A percentile compares a stretch with the other conserved stretches of the same genome.
These are phyloP conservation scores for Sphaerulina vaccinii DNA, from an alignment of 2,329 filamentous ascomycete genomes.

Conservation along the genomic window DNA sequence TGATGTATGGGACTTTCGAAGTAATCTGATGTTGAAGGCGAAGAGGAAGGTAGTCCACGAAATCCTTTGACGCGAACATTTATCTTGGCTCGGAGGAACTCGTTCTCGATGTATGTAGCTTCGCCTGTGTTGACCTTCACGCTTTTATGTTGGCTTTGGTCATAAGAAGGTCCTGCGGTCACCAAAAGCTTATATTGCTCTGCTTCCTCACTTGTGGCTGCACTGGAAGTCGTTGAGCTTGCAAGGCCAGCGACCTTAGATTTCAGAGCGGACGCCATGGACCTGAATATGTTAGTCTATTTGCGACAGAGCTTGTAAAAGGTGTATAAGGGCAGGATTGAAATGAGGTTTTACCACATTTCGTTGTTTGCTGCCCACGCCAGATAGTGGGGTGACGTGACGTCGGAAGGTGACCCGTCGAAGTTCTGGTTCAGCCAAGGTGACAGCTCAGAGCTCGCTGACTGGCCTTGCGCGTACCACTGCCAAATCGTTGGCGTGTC, in stretches of 20 bases:
- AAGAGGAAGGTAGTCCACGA: slow-evolving; percentile 63
- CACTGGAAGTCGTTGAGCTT: slow-evolving; percentile 11
- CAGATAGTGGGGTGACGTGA: no score
- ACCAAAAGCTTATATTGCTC: slow-evolving; percentile 74
- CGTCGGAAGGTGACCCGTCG: no score
- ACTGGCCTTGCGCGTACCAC: no score
- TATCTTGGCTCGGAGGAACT: slow-evolving; percentile 65
- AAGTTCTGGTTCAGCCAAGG: no score
- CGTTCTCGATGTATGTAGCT: slow-evolving; percentile 62
- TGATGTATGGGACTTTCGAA: slow-evolving; percentile 70
- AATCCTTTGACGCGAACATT: slow-evolving; percentile 72
- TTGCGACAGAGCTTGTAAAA: background rate
- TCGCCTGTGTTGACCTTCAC: slow-evolving; percentile 68
- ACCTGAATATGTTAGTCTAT: background rate
- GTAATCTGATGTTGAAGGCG: slow-evolving; percentile 67
- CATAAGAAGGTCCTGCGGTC: slow-evolving; percentile 76
- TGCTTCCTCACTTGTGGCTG: slow-evolving; percentile 39
- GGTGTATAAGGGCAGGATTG: background rate
- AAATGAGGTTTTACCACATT: background rate
- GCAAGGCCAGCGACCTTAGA: slow-evolving; percentile 21
- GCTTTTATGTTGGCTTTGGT: slow-evolving; percentile 63
- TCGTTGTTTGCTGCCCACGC: no score
- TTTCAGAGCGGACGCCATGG: slow-evolving; percentile 30
- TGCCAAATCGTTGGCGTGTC: no score
- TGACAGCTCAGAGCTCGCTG: no score